Evolutionary conservation across 108 stramenopile species (phyloP).

Genomic region (Skeletonema tropicum): DNA sequence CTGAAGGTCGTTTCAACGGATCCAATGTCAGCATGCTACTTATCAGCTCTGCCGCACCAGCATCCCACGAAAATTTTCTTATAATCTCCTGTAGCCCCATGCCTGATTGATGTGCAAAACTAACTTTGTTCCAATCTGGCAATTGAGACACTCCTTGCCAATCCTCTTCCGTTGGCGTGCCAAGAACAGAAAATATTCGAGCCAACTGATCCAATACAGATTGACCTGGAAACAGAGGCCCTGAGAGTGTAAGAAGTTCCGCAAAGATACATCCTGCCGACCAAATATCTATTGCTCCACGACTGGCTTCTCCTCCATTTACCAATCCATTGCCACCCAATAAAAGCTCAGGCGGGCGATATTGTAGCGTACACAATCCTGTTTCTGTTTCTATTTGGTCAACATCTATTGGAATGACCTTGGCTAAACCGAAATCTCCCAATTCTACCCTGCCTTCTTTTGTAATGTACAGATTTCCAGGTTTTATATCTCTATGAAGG

Average conservation of each 20-base stretch:
- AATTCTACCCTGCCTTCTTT: constrained; percentile 62
- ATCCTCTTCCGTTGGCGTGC: constrained; percentile 62
- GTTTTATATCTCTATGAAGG: constrained; percentile 95
- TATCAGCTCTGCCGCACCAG: constrained; percentile 36
- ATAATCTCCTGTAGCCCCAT: constrained; percentile 31
- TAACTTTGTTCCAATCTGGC: constrained; percentile 71
- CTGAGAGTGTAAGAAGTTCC: constrained; percentile 57
- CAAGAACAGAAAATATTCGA: constrained; percentile 61
- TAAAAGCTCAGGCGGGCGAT: constrained; percentile 81
- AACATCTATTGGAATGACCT: constrained; percentile 24
- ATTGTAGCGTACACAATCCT: constrained; percentile 77
- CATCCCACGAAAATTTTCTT: constrained; percentile 33
- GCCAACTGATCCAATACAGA: constrained; percentile 76
- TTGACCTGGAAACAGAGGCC: constrained; percentile 61
- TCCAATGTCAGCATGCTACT: constrained; percentile 53
- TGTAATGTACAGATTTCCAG: constrained; percentile 82
- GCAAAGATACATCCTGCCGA: constrained; percentile 66
- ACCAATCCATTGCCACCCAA: constrained; percentile 55
- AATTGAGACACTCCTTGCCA: constrained; percentile 59
- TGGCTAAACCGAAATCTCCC: constrained; percentile 85
- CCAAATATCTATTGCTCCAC: constrained; percentile 66
- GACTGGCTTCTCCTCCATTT: constrained; percentile 15
- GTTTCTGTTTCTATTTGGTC: constrained; percentile 10
- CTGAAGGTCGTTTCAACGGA: constrained; percentile 60
- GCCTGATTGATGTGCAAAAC: constrained; percentile 47